phyloP scores from a whole-genome alignment of 179 eudicot species.

The Silene noctiflora region DNA sequence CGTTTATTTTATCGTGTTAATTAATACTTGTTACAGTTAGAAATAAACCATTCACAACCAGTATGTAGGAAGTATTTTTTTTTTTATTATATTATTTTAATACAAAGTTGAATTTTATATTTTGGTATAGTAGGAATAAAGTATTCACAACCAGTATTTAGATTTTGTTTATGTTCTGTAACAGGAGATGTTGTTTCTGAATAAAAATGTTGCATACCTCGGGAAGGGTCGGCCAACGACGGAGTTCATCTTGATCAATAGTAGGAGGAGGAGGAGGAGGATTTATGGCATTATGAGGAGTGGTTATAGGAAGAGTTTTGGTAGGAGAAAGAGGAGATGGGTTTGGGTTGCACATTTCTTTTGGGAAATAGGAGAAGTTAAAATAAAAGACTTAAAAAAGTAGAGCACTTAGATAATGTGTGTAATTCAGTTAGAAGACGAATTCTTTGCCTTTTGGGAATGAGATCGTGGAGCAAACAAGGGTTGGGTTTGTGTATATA shows the following conservation, averaged over 20 bases:
- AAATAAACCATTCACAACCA: too few species aligned
- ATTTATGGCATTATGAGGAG: conserved; percentile 21
- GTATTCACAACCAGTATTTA: too few species aligned
- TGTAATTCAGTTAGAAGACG: conserved; percentile 34
- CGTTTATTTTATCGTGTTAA: too few species aligned
- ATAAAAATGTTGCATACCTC: conserved; percentile 41
- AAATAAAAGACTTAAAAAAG: neutral
- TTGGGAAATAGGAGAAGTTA: neutral
- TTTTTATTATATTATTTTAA: too few species aligned
- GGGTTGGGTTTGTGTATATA: conserved; percentile 25
- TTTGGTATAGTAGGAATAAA: too few species aligned
- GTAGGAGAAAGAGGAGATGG: conserved; percentile 47
- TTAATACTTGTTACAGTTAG: too few species aligned
- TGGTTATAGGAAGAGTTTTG: conserved; percentile 32
- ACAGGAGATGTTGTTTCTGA: neutral
- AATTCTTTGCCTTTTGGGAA: conserved; percentile 18
- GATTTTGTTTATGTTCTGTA: too few species aligned
- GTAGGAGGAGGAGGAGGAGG: conserved; percentile 21
- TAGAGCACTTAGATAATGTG: conserved; percentile 19
- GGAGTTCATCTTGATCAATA: conserved; percentile 44
- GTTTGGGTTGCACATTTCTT: conserved; percentile 45
- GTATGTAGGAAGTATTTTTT: too few species aligned
- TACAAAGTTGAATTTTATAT: too few species aligned
- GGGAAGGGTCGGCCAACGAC: conserved; percentile 62
- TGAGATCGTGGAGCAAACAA: conserved; percentile 15